These are phyloP conservation scores for Fusarium dlaminii DNA, from an alignment of 2,329 filamentous ascomycete genomes.

Conservation along the genomic window DNA sequence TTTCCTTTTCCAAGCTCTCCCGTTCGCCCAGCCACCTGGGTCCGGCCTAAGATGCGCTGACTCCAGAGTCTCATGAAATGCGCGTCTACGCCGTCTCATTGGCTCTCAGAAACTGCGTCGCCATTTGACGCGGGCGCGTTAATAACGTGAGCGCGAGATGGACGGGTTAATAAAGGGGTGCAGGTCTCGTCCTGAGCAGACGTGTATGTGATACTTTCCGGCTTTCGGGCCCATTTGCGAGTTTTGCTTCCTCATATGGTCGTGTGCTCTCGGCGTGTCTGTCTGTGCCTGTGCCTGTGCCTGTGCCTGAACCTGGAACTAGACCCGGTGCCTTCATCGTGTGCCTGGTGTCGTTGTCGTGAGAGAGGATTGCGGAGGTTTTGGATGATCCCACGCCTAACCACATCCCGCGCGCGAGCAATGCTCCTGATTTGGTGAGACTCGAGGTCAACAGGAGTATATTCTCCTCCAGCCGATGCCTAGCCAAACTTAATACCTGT, in stretches of 20 bases:
- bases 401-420: slow-evolving; percentile 6
- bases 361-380: slow-evolving; percentile 18
- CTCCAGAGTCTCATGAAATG: slow-evolving; percentile 37
- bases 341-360: slow-evolving; percentile 13
- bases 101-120: slow-evolving; percentile 24
- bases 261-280: slow-evolving; percentile 27
- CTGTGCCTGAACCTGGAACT: slow-evolving; percentile 24
- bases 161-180: slow-evolving; percentile 38
- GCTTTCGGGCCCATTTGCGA: slow-evolving; percentile 19
- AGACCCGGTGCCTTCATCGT: background rate
- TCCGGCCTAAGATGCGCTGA: slow-evolving; percentile 31
- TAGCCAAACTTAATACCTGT: slow-evolving; percentile 2
- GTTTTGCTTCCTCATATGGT: slow-evolving; percentile 3
- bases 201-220: slow-evolving; percentile 34
- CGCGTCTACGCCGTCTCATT: slow-evolving; percentile 37
- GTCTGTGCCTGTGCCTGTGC: slow-evolving; percentile 1
- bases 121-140: slow-evolving; percentile 42
- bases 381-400: slow-evolving; percentile 10
- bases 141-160: slow-evolving; percentile 23
- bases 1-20: slow-evolving; percentile 26
- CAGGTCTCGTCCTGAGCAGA: background rate
- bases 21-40: slow-evolving; percentile 40
- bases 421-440: slow-evolving; percentile 14
- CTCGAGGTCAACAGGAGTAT: background rate
- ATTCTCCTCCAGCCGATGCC: background rate